These are phyloP conservation scores for Clitopilus hobsonii DNA, from an alignment of 768 basidiomycete species.

Conservation along the genomic window DNA sequence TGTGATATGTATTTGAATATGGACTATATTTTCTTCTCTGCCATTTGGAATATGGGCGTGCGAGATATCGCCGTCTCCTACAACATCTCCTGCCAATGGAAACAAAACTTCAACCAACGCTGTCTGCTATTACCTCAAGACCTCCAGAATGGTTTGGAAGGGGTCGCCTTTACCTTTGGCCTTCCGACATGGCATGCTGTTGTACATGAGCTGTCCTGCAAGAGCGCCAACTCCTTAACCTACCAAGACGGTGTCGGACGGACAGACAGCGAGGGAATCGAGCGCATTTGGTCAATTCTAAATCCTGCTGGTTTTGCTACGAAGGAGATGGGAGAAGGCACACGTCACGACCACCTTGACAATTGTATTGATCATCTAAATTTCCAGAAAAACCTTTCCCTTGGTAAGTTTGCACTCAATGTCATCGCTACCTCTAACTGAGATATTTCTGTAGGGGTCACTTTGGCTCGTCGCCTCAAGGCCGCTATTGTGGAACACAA, in stretches of 20 bases:
- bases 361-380: slow-evolving; percentile 33
- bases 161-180: slow-evolving; percentile 6
- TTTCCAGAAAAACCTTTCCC: slow-evolving; percentile 17
- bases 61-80: slow-evolving; percentile 19
- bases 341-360: slow-evolving; percentile 27
- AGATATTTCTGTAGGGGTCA: neutral
- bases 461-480: neutral
- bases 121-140: slow-evolving; percentile 5
- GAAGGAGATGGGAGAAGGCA: slow-evolving; percentile 30
- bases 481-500: neutral
- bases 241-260: slow-evolving; percentile 18
- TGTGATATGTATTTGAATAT: too few relatives aligned
- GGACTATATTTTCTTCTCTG: slow-evolving; percentile 16
- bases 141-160: neutral
- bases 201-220: slow-evolving; percentile 24
- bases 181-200: slow-evolving; percentile 36
- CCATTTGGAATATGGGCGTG: neutral
- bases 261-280: slow-evolving; percentile 28
- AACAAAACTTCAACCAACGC: slow-evolving; percentile 8
- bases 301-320: slow-evolving; percentile 26
- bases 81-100: slow-evolving; percentile 27
- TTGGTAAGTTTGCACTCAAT: neutral
- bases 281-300: slow-evolving; percentile 28
- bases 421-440: neutral
- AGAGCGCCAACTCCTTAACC: slow-evolving; percentile 24